Evolutionary conservation across 2,329 filamentous ascomycete genomes (phyloP).

Genomic region (Xylariaceae sp.): DNA sequence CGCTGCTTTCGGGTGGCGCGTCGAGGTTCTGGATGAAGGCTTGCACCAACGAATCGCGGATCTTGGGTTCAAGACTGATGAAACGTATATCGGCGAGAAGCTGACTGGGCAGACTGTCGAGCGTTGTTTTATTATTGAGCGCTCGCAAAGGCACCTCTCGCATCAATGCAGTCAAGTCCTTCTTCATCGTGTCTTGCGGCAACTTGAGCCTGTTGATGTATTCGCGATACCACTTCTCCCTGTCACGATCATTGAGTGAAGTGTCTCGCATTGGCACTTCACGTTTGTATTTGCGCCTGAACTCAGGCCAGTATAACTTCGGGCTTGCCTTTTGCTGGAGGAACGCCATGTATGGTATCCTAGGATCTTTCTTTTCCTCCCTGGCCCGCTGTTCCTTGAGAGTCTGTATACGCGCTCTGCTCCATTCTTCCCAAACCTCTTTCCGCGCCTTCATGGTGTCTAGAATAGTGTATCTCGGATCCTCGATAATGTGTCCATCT

Average conservation of each 20-base stretch:
- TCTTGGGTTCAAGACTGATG: conserved; percentile 58
- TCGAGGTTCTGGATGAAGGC: conserved; percentile 62
- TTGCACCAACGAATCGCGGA: conserved; percentile 61
- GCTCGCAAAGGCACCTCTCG: conserved; percentile 53
- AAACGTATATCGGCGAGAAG: conserved; percentile 66
- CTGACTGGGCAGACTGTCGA: conserved; percentile 55
- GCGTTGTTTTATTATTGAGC: conserved; percentile 56
- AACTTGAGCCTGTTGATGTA: conserved; percentile 65
- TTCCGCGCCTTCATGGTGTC: conserved; percentile 75
- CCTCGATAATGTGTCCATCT: conserved; percentile 75
- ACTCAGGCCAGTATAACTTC: conserved; percentile 97
- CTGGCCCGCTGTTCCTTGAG: conserved; percentile 69
- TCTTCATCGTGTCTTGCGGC: conserved; percentile 60
- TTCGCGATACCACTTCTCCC: conserved; percentile 76
- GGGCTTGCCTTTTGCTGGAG: conserved; percentile 77
- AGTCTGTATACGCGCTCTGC: conserved; percentile 66
- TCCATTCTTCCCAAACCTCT: conserved; percentile 83
- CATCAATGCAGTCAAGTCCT: conserved; percentile 64
- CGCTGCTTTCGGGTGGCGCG: conserved; percentile 44
- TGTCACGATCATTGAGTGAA: conserved; percentile 67
- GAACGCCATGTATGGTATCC: conserved; percentile 76
- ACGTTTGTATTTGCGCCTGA: conserved; percentile 84
- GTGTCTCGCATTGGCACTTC: conserved; percentile 76
- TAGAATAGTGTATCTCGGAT: conserved; percentile 80
- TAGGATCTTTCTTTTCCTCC: conserved; percentile 77